Evolutionary conservation across 2,329 filamentous ascomycete species (phyloP).

Genomic region (Periconia sp.): DNA sequence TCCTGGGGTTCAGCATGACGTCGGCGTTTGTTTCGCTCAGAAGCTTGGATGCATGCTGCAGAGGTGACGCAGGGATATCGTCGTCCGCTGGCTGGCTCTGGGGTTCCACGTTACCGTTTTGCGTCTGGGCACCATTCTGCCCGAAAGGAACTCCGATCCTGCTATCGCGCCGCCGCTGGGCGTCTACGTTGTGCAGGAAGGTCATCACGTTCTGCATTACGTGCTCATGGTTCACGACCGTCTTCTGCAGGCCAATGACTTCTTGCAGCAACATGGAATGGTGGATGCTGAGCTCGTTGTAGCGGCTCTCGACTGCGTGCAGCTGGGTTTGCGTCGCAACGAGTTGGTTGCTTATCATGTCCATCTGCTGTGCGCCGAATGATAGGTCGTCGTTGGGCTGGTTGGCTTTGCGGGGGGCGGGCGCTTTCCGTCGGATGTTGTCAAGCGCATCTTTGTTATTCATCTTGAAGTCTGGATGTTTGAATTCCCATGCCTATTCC

Average conservation of each 20-base stretch:
- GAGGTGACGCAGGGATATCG: slow-evolving; percentile 69
- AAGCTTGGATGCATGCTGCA: slow-evolving; percentile 72
- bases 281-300: slow-evolving; percentile 75
- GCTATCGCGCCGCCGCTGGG: slow-evolving; percentile 68
- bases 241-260: slow-evolving; percentile 69
- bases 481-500: slow-evolving; percentile 92
- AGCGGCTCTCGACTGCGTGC: slow-evolving; percentile 83
- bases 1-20: slow-evolving; percentile 67
- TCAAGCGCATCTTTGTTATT: slow-evolving; percentile 97
- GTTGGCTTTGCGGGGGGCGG: slow-evolving; percentile 79
- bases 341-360: slow-evolving; percentile 85
- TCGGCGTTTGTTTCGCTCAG: slow-evolving; percentile 70
- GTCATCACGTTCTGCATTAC: slow-evolving; percentile 75
- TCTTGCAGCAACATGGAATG: slow-evolving; percentile 70
- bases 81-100: slow-evolving; percentile 58
- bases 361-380: slow-evolving; percentile 84
- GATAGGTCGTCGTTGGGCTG: slow-evolving; percentile 69
- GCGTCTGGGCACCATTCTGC: slow-evolving; percentile 44
- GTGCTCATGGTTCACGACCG: slow-evolving; percentile 73
- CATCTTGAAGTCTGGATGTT: slow-evolving; percentile 92
- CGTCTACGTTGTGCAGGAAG: slow-evolving; percentile 69
- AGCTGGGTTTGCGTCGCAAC: slow-evolving; percentile 92
- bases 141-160: slow-evolving; percentile 53
- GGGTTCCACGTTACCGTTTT: slow-evolving; percentile 49
- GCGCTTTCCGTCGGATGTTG: slow-evolving; percentile 94